These are phyloP conservation scores for Amaranthus tricolor DNA, from an alignment of 179 eudicot genomes.

Conservation along the genomic window DNA sequence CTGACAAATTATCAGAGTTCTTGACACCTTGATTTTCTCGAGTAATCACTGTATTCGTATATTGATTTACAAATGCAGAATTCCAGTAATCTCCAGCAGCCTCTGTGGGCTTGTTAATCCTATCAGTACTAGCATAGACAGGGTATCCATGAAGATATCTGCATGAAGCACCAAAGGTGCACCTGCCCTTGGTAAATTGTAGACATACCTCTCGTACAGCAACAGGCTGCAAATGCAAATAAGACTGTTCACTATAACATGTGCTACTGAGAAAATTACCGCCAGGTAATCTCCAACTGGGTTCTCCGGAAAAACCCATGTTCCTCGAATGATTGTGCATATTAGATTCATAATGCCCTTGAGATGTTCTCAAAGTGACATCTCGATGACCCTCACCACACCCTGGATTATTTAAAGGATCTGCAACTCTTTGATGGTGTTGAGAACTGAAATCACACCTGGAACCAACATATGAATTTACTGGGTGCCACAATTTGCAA, in stretches of 20 bases:
- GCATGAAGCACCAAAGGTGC: slow-evolving; percentile 74
- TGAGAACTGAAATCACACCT: slow-evolving; percentile 39
- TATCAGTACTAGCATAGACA: slow-evolving; percentile 46
- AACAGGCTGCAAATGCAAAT: slow-evolving; percentile 56
- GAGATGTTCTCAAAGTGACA: slow-evolving; percentile 17
- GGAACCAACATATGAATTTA: slow-evolving; percentile 31
- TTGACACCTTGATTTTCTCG: slow-evolving; percentile 15
- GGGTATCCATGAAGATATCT: slow-evolving; percentile 59
- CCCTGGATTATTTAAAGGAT: slow-evolving; percentile 34
- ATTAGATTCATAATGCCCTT: slow-evolving; percentile 29
- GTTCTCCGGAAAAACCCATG: slow-evolving; percentile 13
- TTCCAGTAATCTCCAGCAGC: slow-evolving; percentile 27
- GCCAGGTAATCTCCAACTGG: slow-evolving; percentile 67
- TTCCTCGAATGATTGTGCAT: slow-evolving; percentile 7
- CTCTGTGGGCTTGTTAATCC: slow-evolving; percentile 43
- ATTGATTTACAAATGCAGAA: slow-evolving; percentile 23
- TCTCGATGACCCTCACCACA: slow-evolving; percentile 22
- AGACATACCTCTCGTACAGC: slow-evolving; percentile 49
- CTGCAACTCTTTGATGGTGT: slow-evolving; percentile 27
- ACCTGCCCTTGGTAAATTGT: slow-evolving; percentile 66
- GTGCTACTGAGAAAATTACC: slow-evolving; percentile 55
- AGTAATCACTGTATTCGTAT: slow-evolving; percentile 17
- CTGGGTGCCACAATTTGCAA: slow-evolving; percentile 62
- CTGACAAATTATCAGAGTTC: slow-evolving; percentile 18
- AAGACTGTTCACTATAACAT: slow-evolving; percentile 66